These are phyloP conservation scores for Hyphodiscus sp. DNA, from an alignment of 2,329 filamentous ascomycete species.

Conservation along the genomic window DNA sequence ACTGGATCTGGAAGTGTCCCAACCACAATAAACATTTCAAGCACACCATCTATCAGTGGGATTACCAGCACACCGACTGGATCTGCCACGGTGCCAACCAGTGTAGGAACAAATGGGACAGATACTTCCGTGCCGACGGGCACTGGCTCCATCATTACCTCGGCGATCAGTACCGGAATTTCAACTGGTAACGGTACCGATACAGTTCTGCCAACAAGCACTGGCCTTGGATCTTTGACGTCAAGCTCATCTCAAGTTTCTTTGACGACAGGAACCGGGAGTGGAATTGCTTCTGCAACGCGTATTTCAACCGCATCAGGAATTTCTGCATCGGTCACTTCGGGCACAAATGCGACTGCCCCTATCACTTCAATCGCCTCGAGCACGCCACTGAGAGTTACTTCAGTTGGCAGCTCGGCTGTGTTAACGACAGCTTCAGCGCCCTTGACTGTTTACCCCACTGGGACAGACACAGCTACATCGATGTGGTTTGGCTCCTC, in stretches of 20 bases:
- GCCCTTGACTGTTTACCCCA: slow-evolving; percentile 17
- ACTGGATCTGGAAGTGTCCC: neutral
- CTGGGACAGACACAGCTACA: slow-evolving; percentile 21
- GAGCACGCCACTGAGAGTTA: neutral
- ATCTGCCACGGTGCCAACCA: no score
- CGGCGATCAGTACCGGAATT: neutral
- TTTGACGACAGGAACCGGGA: neutral
- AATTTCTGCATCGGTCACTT: slow-evolving; percentile 1
- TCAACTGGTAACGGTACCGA: neutral
- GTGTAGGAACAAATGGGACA: neutral
- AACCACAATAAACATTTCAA: neutral
- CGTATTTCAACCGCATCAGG: slow-evolving; percentile 3
- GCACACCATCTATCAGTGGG: neutral
- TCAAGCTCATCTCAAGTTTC: neutral
- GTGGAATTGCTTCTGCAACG: neutral
- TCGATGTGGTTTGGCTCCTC: slow-evolving; percentile 19
- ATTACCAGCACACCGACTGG: no score
- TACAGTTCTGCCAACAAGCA: slow-evolving; percentile 2
- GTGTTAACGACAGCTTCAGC: slow-evolving; percentile 1
- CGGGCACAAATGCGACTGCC: slow-evolving; percentile 3
- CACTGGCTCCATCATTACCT: neutral
- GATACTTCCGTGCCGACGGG: neutral
- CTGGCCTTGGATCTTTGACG: slow-evolving; percentile 1
- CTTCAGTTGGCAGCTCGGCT: neutral
- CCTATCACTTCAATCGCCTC: neutral